A percentile compares a stretch with the other conserved stretches of the same genome.
Evolutionary conservation across 2,329 filamentous ascomycete species (phyloP).

Genomic region (Cytospora chrysosperma): DNA sequence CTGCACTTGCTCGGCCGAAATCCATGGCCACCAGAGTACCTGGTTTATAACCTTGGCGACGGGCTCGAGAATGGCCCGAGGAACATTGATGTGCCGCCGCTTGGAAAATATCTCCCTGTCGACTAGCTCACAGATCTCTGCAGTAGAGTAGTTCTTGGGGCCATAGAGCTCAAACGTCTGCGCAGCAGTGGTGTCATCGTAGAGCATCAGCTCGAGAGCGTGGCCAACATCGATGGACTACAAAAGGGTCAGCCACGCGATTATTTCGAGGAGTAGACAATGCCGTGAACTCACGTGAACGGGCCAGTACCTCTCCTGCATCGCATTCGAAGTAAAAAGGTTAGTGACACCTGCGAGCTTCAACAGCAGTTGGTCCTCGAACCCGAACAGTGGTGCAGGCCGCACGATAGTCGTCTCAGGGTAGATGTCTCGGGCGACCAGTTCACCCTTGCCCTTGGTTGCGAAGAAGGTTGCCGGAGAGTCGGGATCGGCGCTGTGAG

Average conservation of each 20-base stretch:
- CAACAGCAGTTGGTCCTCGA: constrained; percentile 88
- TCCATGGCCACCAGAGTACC: constrained; percentile 82
- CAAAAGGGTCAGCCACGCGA: background rate
- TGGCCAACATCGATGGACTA: constrained; percentile 86
- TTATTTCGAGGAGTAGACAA: background rate
- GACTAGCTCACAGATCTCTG: constrained; percentile 81
- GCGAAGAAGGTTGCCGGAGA: constrained; percentile 87
- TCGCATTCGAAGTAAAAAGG: constrained; percentile 85
- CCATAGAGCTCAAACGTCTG: constrained; percentile 95
- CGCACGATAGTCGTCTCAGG: constrained; percentile 96
- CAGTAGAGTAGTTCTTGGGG: constrained; percentile 86
- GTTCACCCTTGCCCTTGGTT: constrained; percentile 84
- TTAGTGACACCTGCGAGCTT: constrained; percentile 79
- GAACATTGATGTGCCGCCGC: constrained; percentile 87
- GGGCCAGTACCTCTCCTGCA: constrained; percentile 87
- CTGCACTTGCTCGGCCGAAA: constrained; percentile 83
- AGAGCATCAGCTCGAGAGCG: constrained; percentile 85
- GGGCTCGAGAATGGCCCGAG: constrained; percentile 76
- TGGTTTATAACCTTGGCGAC: constrained; percentile 74
- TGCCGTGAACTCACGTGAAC: constrained; percentile 67
- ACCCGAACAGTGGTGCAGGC: constrained; percentile 90
- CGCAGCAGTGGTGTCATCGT: constrained; percentile 84
- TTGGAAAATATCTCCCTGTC: constrained; percentile 91
- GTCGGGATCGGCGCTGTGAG: constrained; percentile 79
- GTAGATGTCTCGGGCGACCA: constrained; percentile 82